phyloP scores from a whole-genome alignment of 371 early-diverging fungal genomes.

The Saksenaea vasiformis region DNA sequence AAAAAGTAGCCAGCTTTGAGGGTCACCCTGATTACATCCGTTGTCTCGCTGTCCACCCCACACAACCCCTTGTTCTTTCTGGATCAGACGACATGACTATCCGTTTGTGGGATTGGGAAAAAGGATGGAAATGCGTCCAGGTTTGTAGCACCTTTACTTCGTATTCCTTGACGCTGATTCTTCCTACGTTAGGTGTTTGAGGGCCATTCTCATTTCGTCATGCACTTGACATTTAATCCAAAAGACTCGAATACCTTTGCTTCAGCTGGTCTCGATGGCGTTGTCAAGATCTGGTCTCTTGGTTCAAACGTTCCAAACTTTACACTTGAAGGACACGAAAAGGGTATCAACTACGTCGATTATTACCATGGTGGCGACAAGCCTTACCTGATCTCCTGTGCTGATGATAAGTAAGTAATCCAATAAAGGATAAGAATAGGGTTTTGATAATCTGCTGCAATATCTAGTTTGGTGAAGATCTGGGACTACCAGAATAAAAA shows the following conservation, averaged over 20 bases:
- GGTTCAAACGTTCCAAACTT: conserved; percentile 86
- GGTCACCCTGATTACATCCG: conserved; percentile 99
- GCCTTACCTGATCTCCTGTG: conserved; percentile 91
- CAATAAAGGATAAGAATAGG: conserved; percentile 33
- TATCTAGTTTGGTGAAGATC: conserved; percentile 75
- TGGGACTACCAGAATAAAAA: conserved; percentile 99
- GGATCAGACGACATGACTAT: conserved; percentile 98
- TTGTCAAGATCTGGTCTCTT: conserved; percentile 92
- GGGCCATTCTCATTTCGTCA: conserved; percentile 98
- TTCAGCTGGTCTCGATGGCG: conserved; percentile 88
- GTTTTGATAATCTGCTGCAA: conserved; percentile 1
- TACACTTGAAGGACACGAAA: conserved; percentile 92
- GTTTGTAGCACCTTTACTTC: conserved; percentile 29
- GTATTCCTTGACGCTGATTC: neutral
- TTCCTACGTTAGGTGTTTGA: conserved; percentile 75
- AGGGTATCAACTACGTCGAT: conserved; percentile 94
- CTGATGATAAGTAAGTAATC: conserved; percentile 78
- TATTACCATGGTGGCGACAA: conserved; percentile 95
- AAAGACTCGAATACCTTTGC: conserved; percentile 98
- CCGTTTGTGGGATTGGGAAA: conserved; percentile 99
- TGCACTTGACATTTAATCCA: conserved; percentile 95
- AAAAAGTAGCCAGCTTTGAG: conserved; percentile 94
- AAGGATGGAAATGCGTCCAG: conserved; percentile 95
- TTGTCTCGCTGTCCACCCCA: conserved; percentile 93
- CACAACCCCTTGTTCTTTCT: conserved; percentile 91